A percentile compares a stretch with the other conserved stretches of the same genome.
Conservation (phyloP, 2,329 filamentous ascomycete genomes). For the Colletotrichum costaricense region DNA sequence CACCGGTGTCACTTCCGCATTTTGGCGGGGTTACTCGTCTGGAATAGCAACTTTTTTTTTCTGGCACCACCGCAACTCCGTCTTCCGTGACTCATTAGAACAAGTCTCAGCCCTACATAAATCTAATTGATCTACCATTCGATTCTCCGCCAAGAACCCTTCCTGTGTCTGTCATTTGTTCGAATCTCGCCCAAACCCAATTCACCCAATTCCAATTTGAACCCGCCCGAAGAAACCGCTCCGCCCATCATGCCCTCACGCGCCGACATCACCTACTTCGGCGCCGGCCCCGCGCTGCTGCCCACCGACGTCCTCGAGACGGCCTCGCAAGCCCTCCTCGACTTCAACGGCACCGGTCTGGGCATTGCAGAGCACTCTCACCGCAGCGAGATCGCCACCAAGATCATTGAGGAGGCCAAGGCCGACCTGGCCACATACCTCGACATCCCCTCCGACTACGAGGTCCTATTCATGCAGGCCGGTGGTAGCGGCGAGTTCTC, state of each 20-base stretch:
- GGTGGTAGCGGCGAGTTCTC: conserved; percentile 90
- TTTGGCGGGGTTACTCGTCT: conserved; percentile 35
- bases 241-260: conserved; percentile 71
- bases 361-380: conserved; percentile 92
- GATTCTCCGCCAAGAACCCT: background rate
- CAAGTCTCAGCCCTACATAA: conserved; percentile 3
- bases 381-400: conserved; percentile 80
- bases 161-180: background rate
- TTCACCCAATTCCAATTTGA: conserved; percentile 1
- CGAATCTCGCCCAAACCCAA: background rate
- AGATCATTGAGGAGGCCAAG: conserved; percentile 84
- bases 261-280: conserved; percentile 85
- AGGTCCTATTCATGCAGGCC: conserved; percentile 88
- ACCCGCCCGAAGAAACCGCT: background rate
- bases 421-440: conserved; percentile 78
- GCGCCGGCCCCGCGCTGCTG: conserved; percentile 88
- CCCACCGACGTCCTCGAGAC: conserved; percentile 84
- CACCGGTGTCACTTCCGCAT: conserved; percentile 26
- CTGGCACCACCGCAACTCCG: conserved; percentile 7
- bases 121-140: conserved; percentile 1
- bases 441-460: conserved; percentile 87
- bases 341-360: conserved; percentile 84
- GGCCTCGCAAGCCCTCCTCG: conserved; percentile 81
- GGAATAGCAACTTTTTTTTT: conserved; percentile 33
- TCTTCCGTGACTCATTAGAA: conserved; percentile 28